Evolutionary conservation across 2,329 filamentous ascomycete species (phyloP).

Genomic region (Fusarium vanettenii): DNA sequence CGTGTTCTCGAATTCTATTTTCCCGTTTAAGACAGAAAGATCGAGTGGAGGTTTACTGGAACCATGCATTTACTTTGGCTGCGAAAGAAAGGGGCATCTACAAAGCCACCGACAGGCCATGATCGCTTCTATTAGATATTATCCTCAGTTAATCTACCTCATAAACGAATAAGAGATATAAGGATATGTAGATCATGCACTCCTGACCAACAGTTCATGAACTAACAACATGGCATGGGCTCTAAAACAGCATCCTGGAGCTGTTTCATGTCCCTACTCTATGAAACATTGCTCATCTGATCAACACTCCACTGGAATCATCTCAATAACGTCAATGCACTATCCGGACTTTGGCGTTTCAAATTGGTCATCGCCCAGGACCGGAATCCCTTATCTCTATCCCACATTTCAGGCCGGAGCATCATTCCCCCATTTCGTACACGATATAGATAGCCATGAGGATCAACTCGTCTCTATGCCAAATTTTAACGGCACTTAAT

Average conservation of each 20-base stretch:
- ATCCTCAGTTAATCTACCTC: not conserved
- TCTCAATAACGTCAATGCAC: not conserved
- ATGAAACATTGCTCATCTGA: not conserved
- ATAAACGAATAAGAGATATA: not conserved
- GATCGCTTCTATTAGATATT: not conserved
- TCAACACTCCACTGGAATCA: not conserved
- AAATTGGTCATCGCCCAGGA: not conserved
- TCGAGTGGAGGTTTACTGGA: not conserved
- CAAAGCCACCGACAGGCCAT: too few relatives aligned
- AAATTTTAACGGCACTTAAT: slow-evolving; percentile 45
- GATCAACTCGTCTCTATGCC: not conserved
- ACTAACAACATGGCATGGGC: not conserved
- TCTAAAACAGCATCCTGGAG: not conserved
- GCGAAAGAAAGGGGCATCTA: not conserved
- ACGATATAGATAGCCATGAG: not conserved
- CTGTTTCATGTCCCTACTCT: not conserved
- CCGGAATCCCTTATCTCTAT: not conserved
- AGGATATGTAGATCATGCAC: not conserved
- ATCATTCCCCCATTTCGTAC: not conserved
- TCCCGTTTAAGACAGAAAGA: not conserved
- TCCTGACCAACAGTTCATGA: not conserved
- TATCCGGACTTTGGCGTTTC: not conserved
- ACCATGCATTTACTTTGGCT: not conserved
- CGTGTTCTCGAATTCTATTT: not conserved
- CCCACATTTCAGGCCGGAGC: not conserved